Conservation (phyloP, 2,329 filamentous ascomycete species). For the Penicillium sp. region DNA sequence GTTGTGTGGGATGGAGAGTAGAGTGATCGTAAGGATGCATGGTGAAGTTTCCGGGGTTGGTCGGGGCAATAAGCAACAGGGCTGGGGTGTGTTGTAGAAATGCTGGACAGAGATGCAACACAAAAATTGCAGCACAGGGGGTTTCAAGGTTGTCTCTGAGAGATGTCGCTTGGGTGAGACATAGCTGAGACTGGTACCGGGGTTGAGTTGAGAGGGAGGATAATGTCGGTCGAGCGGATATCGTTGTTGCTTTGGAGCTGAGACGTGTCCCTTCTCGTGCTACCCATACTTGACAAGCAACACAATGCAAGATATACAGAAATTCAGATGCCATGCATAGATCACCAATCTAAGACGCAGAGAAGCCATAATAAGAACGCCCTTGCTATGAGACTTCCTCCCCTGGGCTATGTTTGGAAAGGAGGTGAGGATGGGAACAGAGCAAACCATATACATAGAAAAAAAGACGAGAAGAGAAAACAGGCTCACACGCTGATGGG, state of each 20-base stretch:
- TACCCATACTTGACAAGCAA: constrained; percentile 6
- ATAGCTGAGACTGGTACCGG: not conserved
- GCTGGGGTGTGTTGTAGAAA: not conserved
- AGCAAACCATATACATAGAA: constrained; percentile 3
- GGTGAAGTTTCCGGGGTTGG: not conserved
- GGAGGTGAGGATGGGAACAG: not conserved
- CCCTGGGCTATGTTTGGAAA: constrained; percentile 6
- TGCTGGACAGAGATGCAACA: not conserved
- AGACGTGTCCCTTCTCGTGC: not conserved
- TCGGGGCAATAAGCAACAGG: not conserved
- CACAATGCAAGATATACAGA: not conserved
- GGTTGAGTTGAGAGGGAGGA: not conserved
- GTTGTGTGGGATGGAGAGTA: too few relatives aligned
- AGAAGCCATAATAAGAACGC: constrained; percentile 15
- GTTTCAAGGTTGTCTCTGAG: not conserved
- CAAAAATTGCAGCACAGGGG: not conserved
- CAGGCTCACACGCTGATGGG: not conserved
- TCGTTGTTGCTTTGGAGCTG: not conserved
- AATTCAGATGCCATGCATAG: not conserved
- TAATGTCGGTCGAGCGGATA: not conserved
- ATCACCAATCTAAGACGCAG: constrained; percentile 8
- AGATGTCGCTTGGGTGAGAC: not conserved
- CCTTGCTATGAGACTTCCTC: constrained; percentile 18
- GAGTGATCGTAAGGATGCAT: not conserved
- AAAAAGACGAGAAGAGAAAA: not conserved